These are phyloP conservation scores for Lactifluus subvellereus DNA, from an alignment of 768 basidiomycete genomes.

Conservation along the genomic window DNA sequence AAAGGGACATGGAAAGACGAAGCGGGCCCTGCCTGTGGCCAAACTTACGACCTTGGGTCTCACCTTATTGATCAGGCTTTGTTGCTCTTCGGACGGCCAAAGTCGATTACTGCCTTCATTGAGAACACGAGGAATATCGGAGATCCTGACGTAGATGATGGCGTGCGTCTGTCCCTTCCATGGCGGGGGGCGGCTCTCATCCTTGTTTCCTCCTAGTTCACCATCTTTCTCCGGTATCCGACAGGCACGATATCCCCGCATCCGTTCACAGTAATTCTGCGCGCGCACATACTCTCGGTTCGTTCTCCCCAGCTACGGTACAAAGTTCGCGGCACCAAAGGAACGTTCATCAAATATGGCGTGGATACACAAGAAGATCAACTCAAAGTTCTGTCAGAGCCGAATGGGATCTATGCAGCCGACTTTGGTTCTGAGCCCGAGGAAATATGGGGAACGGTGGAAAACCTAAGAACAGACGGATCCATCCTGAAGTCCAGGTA, in stretches of 20 bases:
- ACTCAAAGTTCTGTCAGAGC: slow-evolving; percentile 50
- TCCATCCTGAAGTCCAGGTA: slow-evolving; percentile 32
- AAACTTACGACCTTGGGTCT: slow-evolving; percentile 71
- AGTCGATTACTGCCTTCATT: slow-evolving; percentile 59
- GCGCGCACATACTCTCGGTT: slow-evolving; percentile 65
- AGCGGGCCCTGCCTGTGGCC: slow-evolving; percentile 53
- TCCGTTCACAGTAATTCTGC: slow-evolving; percentile 61
- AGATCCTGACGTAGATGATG: slow-evolving; percentile 59
- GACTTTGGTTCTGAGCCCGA: slow-evolving; percentile 59
- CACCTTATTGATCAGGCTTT: slow-evolving; percentile 79
- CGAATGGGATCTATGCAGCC: slow-evolving; percentile 39
- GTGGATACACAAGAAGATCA: slow-evolving; percentile 77
- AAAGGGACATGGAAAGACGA: slow-evolving; percentile 80
- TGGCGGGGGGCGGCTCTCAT: slow-evolving; percentile 48
- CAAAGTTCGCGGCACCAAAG: slow-evolving; percentile 62
- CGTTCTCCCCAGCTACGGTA: slow-evolving; percentile 63
- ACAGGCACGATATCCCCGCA: slow-evolving; percentile 37
- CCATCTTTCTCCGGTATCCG: slow-evolving; percentile 28
- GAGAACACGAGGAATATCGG: slow-evolving; percentile 67
- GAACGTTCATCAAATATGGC: slow-evolving; percentile 69
- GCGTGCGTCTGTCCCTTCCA: slow-evolving; percentile 40
- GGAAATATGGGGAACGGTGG: slow-evolving; percentile 55
- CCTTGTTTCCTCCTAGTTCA: slow-evolving; percentile 27
- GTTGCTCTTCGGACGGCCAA: slow-evolving; percentile 68
- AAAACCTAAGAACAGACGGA: slow-evolving; percentile 47